Evolutionary conservation across 2,329 filamentous ascomycete genomes (phyloP), one percentile per base, ranked within the genome.

Genomic region (Waltergamsia citrina): DNA sequence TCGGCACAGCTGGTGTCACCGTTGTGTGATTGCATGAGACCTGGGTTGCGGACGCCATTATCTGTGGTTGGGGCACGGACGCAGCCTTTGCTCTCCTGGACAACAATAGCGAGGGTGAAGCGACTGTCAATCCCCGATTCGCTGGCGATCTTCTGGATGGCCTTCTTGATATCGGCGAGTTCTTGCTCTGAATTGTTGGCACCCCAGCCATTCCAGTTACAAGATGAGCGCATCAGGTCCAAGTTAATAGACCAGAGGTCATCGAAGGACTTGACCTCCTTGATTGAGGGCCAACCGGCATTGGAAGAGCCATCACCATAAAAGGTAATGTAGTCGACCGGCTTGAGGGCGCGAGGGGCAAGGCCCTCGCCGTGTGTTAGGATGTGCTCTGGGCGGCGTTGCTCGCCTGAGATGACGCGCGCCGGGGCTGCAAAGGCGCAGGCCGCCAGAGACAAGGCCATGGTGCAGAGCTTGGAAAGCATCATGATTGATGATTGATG

Each of bases 91-190:
- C 29, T 51, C 41, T 63, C 25, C 50, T 53, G 40, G 47, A 56
- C 37, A 42, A 50, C 8, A 55, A 51, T 42, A 53, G 57, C 4
- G 31, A 53, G 21, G 40, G 52, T 41, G 35, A 43, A 35, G 23
- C 40, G 12, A 30, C 44, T 18, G 41, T 45, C 27, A 33, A 35
- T 19, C 17, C 21, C 19, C 11, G 41, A 35, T 32, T 41, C 35
- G 25, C 27, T 32, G 10, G 41, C 36, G 20, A 43, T 35, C 22
- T 38, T 26, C 21, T 38, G 16, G 35, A 43, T 41, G 31, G 39
- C 39, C 22, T 14, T 31, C 14, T 36, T 32, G 33, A 43, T 43
- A 14, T 23, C 35, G 20, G 18, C 21, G 32, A 41, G 41, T 38
- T 43, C 41, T 7, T 38, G 17, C 15, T 24, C 21, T 3, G 37